Conservation (phyloP, 306 rosid genomes). For the Morella rubra region DNA sequence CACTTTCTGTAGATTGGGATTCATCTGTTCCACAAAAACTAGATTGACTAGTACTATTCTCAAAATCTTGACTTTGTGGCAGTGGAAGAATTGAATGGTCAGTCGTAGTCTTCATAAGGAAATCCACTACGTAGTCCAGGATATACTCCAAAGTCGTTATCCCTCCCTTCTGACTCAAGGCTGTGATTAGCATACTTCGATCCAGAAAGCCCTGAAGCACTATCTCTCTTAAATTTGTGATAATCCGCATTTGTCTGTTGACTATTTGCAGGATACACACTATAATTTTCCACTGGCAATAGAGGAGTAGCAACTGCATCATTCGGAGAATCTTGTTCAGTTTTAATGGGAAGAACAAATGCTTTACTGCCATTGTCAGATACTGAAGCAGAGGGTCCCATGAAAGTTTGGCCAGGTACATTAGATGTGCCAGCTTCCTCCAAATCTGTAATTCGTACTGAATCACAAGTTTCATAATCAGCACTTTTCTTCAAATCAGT, state of each 20-base stretch:
- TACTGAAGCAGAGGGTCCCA: conserved; percentile 38
- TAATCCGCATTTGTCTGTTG: conserved; percentile 38
- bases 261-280: conserved; percentile 33
- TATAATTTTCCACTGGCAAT: conserved; percentile 34
- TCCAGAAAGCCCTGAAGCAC: conserved; percentile 34
- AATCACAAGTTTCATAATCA: neutral
- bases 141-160: conserved; percentile 34
- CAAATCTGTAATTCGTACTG: conserved; percentile 46
- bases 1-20: conserved; percentile 41
- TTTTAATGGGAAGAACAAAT: conserved; percentile 37
- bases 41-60: conserved; percentile 43
- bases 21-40: conserved; percentile 42
- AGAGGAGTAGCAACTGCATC: conserved; percentile 27
- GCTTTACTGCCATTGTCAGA: conserved; percentile 35
- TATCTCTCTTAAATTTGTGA: conserved; percentile 41
- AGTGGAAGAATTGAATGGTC: conserved; percentile 33
- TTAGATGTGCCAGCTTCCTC: conserved; percentile 74
- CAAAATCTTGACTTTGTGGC: conserved; percentile 46
- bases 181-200: conserved; percentile 38
- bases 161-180: conserved; percentile 33
- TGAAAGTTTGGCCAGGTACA: conserved; percentile 37
- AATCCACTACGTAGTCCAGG: conserved; percentile 33
- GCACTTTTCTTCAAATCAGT: neutral
- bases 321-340: conserved; percentile 40
- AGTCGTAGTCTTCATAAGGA: conserved; percentile 40